Conservation (phyloP, 768 basidiomycete species). For the Pulveroboletus sp. region DNA sequence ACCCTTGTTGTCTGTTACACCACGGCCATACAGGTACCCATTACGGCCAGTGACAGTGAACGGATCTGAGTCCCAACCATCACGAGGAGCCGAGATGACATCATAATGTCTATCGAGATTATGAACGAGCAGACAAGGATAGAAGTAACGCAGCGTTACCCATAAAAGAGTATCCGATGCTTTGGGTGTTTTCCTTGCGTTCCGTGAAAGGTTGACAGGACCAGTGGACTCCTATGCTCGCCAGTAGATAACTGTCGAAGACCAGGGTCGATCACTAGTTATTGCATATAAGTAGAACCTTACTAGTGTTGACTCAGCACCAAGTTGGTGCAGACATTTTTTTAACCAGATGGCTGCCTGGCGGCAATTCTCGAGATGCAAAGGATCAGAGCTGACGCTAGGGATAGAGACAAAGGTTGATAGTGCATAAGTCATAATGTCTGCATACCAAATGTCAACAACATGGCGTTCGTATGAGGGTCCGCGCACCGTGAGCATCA, state of each 20-base stretch:
- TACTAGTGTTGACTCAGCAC: conserved; percentile 76
- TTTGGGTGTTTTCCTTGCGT: conserved; percentile 52
- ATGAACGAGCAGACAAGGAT: not conserved
- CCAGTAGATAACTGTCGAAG: conserved; percentile 63
- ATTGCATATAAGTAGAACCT: conserved; percentile 15
- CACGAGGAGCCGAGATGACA: conserved; percentile 75
- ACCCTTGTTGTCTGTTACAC: conserved; percentile 93
- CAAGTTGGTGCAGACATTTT: conserved; percentile 83
- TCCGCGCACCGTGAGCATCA: conserved; percentile 20
- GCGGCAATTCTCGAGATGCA: conserved; percentile 80
- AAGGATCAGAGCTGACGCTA: conserved; percentile 68
- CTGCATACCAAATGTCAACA: conserved; percentile 30
- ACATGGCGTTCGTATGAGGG: not conserved
- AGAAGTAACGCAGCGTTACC: conserved; percentile 38
- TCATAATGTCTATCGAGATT: conserved; percentile 76
- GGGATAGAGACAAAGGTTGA: conserved; percentile 84
- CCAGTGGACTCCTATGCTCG: conserved; percentile 78
- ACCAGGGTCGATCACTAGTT: not conserved
- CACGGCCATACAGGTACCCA: conserved; percentile 86
- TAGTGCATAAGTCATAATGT: conserved; percentile 73
- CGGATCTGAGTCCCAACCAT: conserved; percentile 81
- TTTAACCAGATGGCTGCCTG: conserved; percentile 93
- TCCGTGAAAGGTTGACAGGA: conserved; percentile 83
- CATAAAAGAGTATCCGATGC: conserved; percentile 86
- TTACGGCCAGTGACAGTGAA: conserved; percentile 79